phyloP scores from a whole-genome alignment of 306 rosid species.

The Cyamopsis tetragonoloba region DNA sequence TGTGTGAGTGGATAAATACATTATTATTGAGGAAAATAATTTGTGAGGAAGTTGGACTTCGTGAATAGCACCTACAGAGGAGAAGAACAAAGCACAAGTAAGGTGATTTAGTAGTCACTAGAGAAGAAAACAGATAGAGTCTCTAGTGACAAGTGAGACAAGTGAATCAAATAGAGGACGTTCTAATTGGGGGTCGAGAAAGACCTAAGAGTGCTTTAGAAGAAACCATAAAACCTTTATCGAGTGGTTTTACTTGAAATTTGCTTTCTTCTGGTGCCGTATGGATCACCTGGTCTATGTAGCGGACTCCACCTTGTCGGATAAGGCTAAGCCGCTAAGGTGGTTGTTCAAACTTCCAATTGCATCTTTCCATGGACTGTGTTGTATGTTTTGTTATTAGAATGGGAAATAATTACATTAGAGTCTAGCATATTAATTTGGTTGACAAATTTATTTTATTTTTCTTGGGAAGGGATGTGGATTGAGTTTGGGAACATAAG shows the following conservation, averaged over 20 bases:
- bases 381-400: not conserved
- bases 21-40: not conserved
- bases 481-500: not conserved
- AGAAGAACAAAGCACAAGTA: not conserved
- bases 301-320: not conserved
- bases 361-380: not conserved
- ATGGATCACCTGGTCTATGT: not conserved
- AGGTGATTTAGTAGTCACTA: not conserved
- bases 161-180: not conserved
- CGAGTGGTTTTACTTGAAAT: not conserved
- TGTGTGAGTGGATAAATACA: not conserved
- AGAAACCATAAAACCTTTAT: not conserved
- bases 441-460: not conserved
- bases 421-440: not conserved
- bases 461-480: not conserved
- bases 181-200: conserved; percentile 1
- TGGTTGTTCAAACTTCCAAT: not conserved
- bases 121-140: not conserved
- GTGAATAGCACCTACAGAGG: not conserved
- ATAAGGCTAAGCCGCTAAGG: not conserved
- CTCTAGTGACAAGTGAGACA: not conserved
- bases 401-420: not conserved
- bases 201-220: not conserved
- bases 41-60: not conserved
- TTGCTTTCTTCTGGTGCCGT: not conserved